A percentile compares a stretch with the other conserved stretches of the same genome.
Conservation (phyloP, 495 filamentous ascomycete species). For the Talaromyces ruber region DNA sequence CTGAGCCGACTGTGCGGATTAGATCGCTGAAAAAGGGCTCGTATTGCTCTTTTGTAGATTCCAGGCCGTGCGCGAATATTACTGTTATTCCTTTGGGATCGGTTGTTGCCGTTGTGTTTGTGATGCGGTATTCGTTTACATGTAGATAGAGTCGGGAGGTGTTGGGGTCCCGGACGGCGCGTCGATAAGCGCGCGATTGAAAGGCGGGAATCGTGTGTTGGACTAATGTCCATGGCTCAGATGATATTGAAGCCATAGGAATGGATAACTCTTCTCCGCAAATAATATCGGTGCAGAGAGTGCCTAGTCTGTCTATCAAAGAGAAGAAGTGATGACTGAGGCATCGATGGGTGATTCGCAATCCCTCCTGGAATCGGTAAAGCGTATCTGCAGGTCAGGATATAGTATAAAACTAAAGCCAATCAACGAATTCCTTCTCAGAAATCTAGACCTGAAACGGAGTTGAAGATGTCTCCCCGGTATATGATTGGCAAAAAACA, state of each 20-base stretch:
- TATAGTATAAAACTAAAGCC: not conserved
- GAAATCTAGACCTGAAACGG: not conserved
- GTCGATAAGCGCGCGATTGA: slow-evolving; percentile 13
- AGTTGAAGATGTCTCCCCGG: not conserved
- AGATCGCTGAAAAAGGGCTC: slow-evolving; percentile 40
- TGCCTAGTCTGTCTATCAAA: not conserved
- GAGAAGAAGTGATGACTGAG: not conserved
- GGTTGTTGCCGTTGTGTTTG: slow-evolving; percentile 9
- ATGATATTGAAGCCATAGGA: not conserved
- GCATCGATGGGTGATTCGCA: not conserved
- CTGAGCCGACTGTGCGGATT: slow-evolving; percentile 11
- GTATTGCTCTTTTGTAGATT: slow-evolving; percentile 37
- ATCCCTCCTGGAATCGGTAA: not conserved
- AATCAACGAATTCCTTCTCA: not conserved
- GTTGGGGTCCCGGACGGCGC: slow-evolving; percentile 10
- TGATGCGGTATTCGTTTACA: slow-evolving; percentile 36
- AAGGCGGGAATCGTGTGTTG: slow-evolving; percentile 15
- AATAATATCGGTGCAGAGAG: not conserved
- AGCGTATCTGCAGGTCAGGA: not conserved
- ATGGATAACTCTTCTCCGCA: not conserved
- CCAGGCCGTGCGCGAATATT: slow-evolving; percentile 38
- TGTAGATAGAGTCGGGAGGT: slow-evolving; percentile 19
- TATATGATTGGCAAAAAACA: not conserved
- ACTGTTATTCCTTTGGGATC: slow-evolving; percentile 28
- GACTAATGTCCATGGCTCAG: slow-evolving; percentile 9